Evolutionary conservation across 306 rosid species (phyloP).

Genomic region (Citrullus amarus): DNA sequence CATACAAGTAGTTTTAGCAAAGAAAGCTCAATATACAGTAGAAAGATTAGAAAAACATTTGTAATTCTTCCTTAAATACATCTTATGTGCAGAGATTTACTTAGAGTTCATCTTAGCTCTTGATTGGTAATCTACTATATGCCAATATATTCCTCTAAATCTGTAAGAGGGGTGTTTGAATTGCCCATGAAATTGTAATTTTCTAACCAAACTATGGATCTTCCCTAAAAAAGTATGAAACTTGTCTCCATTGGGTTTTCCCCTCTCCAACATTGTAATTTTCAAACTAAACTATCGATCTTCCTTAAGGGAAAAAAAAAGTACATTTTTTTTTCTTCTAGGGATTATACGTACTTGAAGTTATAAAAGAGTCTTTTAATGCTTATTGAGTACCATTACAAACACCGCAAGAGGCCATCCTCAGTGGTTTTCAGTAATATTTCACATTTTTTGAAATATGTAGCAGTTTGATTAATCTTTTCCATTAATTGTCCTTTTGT

Average conservation of each 20-base stretch:
- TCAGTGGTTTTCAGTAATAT: not conserved
- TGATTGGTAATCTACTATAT: not conserved
- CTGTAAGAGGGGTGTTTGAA: not conserved
- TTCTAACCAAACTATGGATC: no score
- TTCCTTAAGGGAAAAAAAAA: no score
- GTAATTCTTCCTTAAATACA: not conserved
- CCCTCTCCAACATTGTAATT: no score
- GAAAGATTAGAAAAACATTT: conserved; percentile 3
- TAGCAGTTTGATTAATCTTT: not conserved
- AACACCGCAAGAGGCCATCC: not conserved
- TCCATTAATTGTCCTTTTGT: not conserved
- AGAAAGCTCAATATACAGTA: conserved; percentile 15
- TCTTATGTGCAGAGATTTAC: not conserved
- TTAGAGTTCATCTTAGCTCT: not conserved
- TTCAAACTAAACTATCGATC: no score
- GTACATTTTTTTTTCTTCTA: not conserved
- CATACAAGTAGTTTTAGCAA: conserved; percentile 17
- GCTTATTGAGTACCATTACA: not conserved
- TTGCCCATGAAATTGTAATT: not conserved
- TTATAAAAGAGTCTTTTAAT: not conserved
- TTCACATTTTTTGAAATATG: not conserved
- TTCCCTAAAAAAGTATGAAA: no score
- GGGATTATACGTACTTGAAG: not conserved
- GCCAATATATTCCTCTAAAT: not conserved
- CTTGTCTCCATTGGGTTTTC: no score